Conservation (phyloP, 192 early-diverging fungal genomes). For the Pilobolus umbonatus region DNA sequence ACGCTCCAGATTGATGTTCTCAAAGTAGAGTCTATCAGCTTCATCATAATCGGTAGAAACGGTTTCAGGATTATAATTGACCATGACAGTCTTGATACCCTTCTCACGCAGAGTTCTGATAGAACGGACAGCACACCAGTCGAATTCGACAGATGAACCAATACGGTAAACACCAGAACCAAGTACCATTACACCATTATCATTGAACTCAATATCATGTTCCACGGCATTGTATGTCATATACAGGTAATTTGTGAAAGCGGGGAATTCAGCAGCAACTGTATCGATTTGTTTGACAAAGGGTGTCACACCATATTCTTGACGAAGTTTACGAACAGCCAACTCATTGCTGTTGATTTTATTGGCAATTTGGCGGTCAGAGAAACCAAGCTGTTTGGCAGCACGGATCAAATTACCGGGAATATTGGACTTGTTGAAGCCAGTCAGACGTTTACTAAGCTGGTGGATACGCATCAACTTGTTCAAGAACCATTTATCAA, state of each 20-base stretch:
- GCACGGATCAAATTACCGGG: slow-evolving; percentile 51
- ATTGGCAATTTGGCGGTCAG: slow-evolving; percentile 81
- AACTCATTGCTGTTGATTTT: slow-evolving; percentile 79
- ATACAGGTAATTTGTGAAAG: slow-evolving; percentile 98
- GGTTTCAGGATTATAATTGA: slow-evolving; percentile 99
- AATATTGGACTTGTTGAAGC: slow-evolving; percentile 58
- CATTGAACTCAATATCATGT: slow-evolving; percentile 89
- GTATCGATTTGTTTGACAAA: slow-evolving; percentile 99
- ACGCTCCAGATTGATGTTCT: slow-evolving; percentile 89
- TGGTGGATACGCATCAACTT: slow-evolving; percentile 86
- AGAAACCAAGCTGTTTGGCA: slow-evolving; percentile 96
- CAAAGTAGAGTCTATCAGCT: slow-evolving; percentile 96
- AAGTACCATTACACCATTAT: slow-evolving; percentile 95
- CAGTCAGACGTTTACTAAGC: slow-evolving; percentile 65
- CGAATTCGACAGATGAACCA: slow-evolving; percentile 96
- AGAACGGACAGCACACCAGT: slow-evolving; percentile 97
- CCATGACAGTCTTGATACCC: slow-evolving; percentile 93
- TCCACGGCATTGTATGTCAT: slow-evolving; percentile 94
- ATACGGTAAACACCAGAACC: slow-evolving; percentile 98
- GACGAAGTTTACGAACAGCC: slow-evolving; percentile 78
- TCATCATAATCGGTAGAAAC: slow-evolving; percentile 99
- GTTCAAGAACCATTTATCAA: slow-evolving; percentile 98
- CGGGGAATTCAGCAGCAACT: slow-evolving; percentile 97
- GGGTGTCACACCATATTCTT: slow-evolving; percentile 78
- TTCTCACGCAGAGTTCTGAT: slow-evolving; percentile 88